These are phyloP conservation scores for Yamadazyma siamensis DNA, from an alignment of 1,139 yeast species.

Conservation along the genomic window DNA sequence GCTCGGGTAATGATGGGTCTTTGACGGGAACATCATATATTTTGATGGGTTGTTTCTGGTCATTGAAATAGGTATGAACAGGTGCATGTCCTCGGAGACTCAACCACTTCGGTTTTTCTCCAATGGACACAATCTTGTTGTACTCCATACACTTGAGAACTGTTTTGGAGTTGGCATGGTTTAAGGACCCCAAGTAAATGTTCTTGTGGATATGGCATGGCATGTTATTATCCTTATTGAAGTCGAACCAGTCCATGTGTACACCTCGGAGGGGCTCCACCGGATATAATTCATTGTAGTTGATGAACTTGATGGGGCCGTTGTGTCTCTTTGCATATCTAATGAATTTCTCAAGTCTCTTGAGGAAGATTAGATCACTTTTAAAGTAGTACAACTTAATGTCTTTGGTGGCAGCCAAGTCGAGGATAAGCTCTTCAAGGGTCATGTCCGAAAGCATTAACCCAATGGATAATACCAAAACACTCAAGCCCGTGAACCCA, in stretches of 20 bases:
- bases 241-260: slow-evolving; percentile 34
- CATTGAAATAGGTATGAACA: slow-evolving; percentile 23
- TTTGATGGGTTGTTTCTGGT: slow-evolving; percentile 16
- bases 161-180: slow-evolving; percentile 34
- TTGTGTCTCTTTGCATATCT: slow-evolving; percentile 10
- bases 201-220: slow-evolving; percentile 31
- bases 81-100: slow-evolving; percentile 19
- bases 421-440: slow-evolving; percentile 22
- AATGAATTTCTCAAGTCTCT: slow-evolving; percentile 30
- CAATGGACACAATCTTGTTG: slow-evolving; percentile 30
- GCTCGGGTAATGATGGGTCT: slow-evolving; percentile 16
- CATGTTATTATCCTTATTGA: slow-evolving; percentile 32
- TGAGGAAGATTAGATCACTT: slow-evolving; percentile 30
- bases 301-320: slow-evolving; percentile 10
- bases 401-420: slow-evolving; percentile 14
- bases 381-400: slow-evolving; percentile 31
- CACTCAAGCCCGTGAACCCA: slow-evolving; percentile 40
- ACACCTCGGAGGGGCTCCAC: slow-evolving; percentile 1
- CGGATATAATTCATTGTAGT: slow-evolving; percentile 9
- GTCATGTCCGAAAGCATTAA: slow-evolving; percentile 17
- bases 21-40: slow-evolving; percentile 27
- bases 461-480: slow-evolving; percentile 26
- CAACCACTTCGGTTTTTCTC: slow-evolving; percentile 38
- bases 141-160: slow-evolving; percentile 23
- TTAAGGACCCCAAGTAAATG: slow-evolving; percentile 33